Percentiles rank a stretch among this genome's conserved stretches.
These are phyloP conservation scores for Ampelocalamus luodianensis DNA, from an alignment of 176 grass and related monocot species.

Conservation along the genomic window DNA sequence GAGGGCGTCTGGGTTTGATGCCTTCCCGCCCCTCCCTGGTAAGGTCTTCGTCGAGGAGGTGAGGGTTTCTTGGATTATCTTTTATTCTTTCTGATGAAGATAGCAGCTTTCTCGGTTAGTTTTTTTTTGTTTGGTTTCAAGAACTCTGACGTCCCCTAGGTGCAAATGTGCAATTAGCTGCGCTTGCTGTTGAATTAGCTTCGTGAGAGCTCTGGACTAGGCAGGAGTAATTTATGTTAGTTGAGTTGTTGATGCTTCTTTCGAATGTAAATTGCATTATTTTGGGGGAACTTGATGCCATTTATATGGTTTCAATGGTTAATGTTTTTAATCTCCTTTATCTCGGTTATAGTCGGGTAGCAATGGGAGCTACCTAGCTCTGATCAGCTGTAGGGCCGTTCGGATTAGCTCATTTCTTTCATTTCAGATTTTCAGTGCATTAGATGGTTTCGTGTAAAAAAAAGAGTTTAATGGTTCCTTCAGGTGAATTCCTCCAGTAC, in stretches of 20 bases:
- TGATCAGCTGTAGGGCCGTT: background rate
- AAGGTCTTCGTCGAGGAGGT: conserved; percentile 82
- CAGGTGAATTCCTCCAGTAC: background rate
- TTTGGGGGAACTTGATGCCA: background rate
- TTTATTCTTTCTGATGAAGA: conserved; percentile 25
- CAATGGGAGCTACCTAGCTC: conserved; percentile 16
- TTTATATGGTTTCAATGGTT: background rate
- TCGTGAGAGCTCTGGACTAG: background rate
- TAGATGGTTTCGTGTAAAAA: conserved; percentile 3
- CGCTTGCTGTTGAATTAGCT: conserved; percentile 10
- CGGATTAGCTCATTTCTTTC: background rate
- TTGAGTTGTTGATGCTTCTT: background rate
- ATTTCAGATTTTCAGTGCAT: background rate
- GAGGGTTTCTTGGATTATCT: conserved; percentile 27
- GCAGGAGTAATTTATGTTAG: background rate
- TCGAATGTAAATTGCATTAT: background rate
- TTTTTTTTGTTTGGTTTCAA: conserved; percentile 5
- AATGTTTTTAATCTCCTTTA: background rate
- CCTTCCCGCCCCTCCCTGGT: conserved; percentile 55
- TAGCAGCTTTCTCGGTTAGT: conserved; percentile 14
- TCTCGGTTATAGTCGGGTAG: background rate
- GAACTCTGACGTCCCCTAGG: background rate
- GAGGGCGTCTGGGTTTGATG: conserved; percentile 62
- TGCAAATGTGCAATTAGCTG: conserved; percentile 1
- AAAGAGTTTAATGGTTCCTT: background rate